A percentile compares a stretch with the other conserved stretches of the same genome.
Evolutionary conservation across 768 basidiomycete genomes (phyloP).

Genomic region (Trametes meyenii): DNA sequence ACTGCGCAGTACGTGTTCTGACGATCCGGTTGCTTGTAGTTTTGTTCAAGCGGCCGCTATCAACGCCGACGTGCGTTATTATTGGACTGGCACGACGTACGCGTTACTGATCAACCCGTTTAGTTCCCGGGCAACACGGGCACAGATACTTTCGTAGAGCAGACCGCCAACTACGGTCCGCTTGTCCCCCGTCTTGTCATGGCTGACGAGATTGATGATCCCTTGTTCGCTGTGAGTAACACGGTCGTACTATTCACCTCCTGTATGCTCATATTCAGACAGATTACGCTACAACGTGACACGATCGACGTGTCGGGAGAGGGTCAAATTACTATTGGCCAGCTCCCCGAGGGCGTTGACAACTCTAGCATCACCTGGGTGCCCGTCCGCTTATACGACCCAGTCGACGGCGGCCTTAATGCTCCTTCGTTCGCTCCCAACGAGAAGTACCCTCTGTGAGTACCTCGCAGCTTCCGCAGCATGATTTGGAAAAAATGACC

Average conservation of each 20-base stretch:
- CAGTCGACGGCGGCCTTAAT: slow-evolving; percentile 54
- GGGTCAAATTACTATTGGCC: slow-evolving; percentile 68
- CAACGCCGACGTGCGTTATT: slow-evolving; percentile 22
- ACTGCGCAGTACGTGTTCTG: neutral
- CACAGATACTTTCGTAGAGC: slow-evolving; percentile 31
- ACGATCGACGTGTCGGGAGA: slow-evolving; percentile 68
- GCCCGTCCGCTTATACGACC: slow-evolving; percentile 57
- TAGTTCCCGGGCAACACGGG: slow-evolving; percentile 28
- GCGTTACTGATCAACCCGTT: neutral
- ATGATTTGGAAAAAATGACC: neutral
- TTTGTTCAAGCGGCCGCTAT: slow-evolving; percentile 32
- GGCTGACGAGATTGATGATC: slow-evolving; percentile 49
- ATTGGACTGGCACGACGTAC: neutral
- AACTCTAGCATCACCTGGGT: slow-evolving; percentile 67
- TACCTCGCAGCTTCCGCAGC: neutral
- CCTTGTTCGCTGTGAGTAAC: slow-evolving; percentile 34
- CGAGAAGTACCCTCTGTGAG: slow-evolving; percentile 52
- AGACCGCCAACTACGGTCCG: slow-evolving; percentile 35
- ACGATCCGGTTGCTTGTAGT: slow-evolving; percentile 6
- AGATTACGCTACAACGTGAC: slow-evolving; percentile 69
- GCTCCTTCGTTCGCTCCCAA: slow-evolving; percentile 59
- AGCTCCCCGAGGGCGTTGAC: slow-evolving; percentile 55
- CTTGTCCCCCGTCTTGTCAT: slow-evolving; percentile 39
- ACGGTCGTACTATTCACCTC: neutral
- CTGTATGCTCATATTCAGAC: neutral